These are phyloP conservation scores for Teunomyces funiuensis DNA, from an alignment of 805 yeast species.

Conservation along the genomic window DNA sequence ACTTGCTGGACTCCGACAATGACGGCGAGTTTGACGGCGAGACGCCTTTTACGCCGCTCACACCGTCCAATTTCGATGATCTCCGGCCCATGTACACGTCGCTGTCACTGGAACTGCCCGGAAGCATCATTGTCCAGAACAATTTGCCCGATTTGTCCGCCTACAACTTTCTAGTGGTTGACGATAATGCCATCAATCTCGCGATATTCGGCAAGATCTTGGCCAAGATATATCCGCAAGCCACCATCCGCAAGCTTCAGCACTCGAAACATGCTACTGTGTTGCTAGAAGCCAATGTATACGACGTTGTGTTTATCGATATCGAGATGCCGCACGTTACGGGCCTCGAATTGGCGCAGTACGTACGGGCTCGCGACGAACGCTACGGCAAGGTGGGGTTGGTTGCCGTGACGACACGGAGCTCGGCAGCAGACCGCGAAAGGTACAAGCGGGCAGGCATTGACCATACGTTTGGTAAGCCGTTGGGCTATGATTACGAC, in stretches of 20 bases:
- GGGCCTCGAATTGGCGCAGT: conserved; percentile 38
- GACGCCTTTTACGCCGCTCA: conserved; percentile 8
- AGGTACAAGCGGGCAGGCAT: conserved; percentile 36
- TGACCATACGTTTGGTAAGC: conserved; percentile 43
- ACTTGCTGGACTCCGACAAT: background rate
- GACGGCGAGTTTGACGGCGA: conserved; percentile 6
- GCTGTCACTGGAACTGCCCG: background rate
- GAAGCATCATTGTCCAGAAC: conserved; percentile 6
- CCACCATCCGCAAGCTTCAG: conserved; percentile 25
- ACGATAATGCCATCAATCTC: conserved; percentile 43
- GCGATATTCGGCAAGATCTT: conserved; percentile 35
- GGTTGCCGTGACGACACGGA: conserved; percentile 43
- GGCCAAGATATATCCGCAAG: conserved; percentile 33
- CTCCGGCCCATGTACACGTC: conserved; percentile 3
- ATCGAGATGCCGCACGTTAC: conserved; percentile 46
- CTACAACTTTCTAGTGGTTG: conserved; percentile 32
- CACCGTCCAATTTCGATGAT: conserved; percentile 10
- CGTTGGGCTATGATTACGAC: conserved; percentile 25
- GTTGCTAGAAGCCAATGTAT: conserved; percentile 15
- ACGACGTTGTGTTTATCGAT: conserved; percentile 40
- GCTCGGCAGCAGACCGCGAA: conserved; percentile 25
- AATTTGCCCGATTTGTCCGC: conserved; percentile 13
- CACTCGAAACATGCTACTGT: conserved; percentile 31
- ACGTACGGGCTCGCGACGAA: conserved; percentile 8
- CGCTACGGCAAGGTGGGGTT: conserved; percentile 24